Evolutionary conservation across 345 rosid species (phyloP).

Genomic region (Aquilaria yunnanensis): DNA sequence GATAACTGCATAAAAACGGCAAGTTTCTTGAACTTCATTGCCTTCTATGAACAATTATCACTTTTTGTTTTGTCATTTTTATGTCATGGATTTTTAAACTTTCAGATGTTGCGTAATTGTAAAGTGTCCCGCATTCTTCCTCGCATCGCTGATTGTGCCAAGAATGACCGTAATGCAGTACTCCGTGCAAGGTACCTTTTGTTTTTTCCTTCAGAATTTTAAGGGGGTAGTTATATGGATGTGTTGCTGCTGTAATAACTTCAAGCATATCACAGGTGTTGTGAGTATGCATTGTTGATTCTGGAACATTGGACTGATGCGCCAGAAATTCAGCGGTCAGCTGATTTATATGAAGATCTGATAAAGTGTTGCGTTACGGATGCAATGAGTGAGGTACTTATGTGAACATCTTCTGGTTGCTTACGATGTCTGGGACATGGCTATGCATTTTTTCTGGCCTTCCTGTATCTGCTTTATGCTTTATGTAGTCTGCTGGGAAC

Average conservation of each 20-base stretch:
- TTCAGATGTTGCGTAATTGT: slow-evolving; percentile 93
- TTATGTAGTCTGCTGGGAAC: neutral
- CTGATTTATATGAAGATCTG: slow-evolving; percentile 84
- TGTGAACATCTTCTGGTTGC: slow-evolving; percentile 2
- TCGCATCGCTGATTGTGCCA: slow-evolving; percentile 84
- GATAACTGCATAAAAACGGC: slow-evolving; percentile 95
- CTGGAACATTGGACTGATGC: slow-evolving; percentile 99
- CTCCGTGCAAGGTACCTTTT: slow-evolving; percentile 80
- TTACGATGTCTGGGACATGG: neutral
- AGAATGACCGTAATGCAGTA: slow-evolving; percentile 81
- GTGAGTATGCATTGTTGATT: slow-evolving; percentile 92
- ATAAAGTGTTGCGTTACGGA: slow-evolving; percentile 91
- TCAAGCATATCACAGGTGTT: slow-evolving; percentile 51
- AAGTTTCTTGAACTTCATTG: neutral
- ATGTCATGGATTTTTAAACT: slow-evolving; percentile 15
- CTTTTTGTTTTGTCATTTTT: slow-evolving; percentile 6
- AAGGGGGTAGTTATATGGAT: slow-evolving; percentile 12
- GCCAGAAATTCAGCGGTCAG: slow-evolving; percentile 88
- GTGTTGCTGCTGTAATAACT: slow-evolving; percentile 5
- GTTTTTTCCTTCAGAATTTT: slow-evolving; percentile 3
- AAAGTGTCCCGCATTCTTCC: slow-evolving; percentile 93
- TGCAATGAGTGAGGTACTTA: slow-evolving; percentile 97
- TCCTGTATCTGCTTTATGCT: neutral
- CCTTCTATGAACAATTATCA: neutral
- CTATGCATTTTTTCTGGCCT: slow-evolving; percentile 2